Evolutionary conservation across 2,329 filamentous ascomycete species (phyloP), one percentile per base, ranked within the genome.

Genomic region (Fusarium hainanense): DNA sequence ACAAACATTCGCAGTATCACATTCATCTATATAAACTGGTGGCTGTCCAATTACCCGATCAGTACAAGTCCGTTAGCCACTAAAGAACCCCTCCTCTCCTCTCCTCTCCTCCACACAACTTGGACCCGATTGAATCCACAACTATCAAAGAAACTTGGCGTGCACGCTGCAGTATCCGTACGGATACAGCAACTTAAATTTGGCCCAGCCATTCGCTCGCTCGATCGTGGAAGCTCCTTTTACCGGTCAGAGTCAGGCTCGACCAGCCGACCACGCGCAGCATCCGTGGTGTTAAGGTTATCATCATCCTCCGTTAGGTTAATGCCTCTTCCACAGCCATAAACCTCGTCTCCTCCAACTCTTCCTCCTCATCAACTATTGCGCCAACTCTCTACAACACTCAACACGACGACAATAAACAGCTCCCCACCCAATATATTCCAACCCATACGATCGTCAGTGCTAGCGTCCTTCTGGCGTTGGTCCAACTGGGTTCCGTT

Each of bases 191-290:
- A 52, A 52, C 49, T 51, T 41, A 64, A 61, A 54, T 51, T 49
- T 44, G 30, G 34, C 54, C 66, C 54, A 43, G 57, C 66, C 57
- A 44, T 54, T 62, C 61, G 41, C 54, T 66, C 50, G 42, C 55
- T 66, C 57, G 41, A 51, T 62, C 56, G 43, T 30, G 14, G 21
- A 61, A 41, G 60, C 46, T 21, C 55, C 21, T 54, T 30, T 13
- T 20, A 43, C 28, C 37, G 37, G 40, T n/a, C 34, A 37, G 34
- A 37, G 34, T 37, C 34, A 37, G 34, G 34, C 34, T 69, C 67
- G 73, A 65, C 69, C 71, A 66, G 68, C 70, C 55, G 68, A 70
- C 69, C 71, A 70, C 71, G 60, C 62, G 64, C 58, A 70, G 41
- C 56, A 27, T 56, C 47, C 42, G 47, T 63, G 59, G 50, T 64